A percentile compares a stretch with the other conserved stretches of the same genome.
phyloP scores from a whole-genome alignment of 441 rosid genomes.

The Gossypium davidsonii region DNA sequence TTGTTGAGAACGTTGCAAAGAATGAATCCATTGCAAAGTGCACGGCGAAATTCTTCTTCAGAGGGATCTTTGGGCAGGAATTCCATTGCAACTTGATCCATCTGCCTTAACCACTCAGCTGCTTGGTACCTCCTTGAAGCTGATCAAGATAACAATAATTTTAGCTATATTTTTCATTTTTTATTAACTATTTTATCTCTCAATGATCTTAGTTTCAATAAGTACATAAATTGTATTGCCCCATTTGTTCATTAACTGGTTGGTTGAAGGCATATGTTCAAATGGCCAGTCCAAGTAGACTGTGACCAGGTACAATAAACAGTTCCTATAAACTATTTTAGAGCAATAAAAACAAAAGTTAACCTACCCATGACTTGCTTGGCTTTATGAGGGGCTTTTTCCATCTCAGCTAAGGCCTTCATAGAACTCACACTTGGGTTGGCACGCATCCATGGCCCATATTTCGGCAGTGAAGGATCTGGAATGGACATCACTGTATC shows the following conservation, averaged over 20 bases:
- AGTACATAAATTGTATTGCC: background rate
- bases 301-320: background rate
- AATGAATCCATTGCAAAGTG: conserved; percentile 84
- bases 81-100: conserved; percentile 64
- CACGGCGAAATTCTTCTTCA: conserved; percentile 66
- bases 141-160: conserved; percentile 18
- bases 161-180: background rate
- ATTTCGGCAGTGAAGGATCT: conserved; percentile 14
- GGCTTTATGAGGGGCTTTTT: conserved; percentile 13
- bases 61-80: conserved; percentile 63
- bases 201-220: background rate
- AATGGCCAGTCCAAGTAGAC: background rate
- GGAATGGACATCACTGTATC: conserved; percentile 15
- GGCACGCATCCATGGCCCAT: conserved; percentile 19
- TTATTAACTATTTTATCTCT: background rate
- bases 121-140: conserved; percentile 90
- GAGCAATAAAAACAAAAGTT: background rate
- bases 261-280: background rate
- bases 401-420: conserved; percentile 13
- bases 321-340: background rate
- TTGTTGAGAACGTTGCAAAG: conserved; percentile 93
- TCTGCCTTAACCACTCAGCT: conserved; percentile 80
- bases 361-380: conserved; percentile 11
- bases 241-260: background rate
- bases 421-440: conserved; percentile 10